Evolutionary conservation across 345 rosid genomes (phyloP).

Genomic region (Alliaria petiolata): DNA sequence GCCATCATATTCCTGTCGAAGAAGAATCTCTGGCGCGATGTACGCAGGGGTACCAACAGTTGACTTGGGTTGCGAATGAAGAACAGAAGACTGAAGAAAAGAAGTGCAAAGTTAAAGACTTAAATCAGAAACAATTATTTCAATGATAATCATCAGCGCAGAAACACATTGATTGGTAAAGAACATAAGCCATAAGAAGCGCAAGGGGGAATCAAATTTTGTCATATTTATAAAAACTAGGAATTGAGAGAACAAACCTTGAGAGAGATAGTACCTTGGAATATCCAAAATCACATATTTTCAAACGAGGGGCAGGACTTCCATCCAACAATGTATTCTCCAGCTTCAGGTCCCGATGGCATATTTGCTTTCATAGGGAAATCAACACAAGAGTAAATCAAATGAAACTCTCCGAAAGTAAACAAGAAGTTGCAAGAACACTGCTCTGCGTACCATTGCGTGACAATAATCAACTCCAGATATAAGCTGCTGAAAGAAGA

Average conservation of each 20-base stretch:
- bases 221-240: background rate
- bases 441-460: constrained; percentile 61
- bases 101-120: background rate
- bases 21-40: constrained; percentile 92
- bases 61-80: constrained; percentile 92
- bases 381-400: constrained; percentile 6
- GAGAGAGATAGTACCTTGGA: constrained; percentile 62
- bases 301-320: constrained; percentile 86
- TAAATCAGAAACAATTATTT: background rate
- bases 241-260: constrained; percentile 27
- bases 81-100: constrained; percentile 71
- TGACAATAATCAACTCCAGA: constrained; percentile 96
- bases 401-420: background rate
- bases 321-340: constrained; percentile 94
- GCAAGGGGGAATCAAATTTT: too few species aligned
- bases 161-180: too few species aligned
- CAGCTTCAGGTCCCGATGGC: constrained; percentile 87
- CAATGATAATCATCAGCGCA: too few species aligned
- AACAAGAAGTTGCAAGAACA: background rate
- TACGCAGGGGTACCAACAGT: constrained; percentile 99
- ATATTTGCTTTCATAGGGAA: constrained; percentile 70
- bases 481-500: constrained; percentile 96
- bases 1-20: constrained; percentile 83
- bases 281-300: constrained; percentile 97
- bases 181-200: background rate